Conservation (phyloP, 805 yeast species). For the Monosporozyma aerobia region DNA sequence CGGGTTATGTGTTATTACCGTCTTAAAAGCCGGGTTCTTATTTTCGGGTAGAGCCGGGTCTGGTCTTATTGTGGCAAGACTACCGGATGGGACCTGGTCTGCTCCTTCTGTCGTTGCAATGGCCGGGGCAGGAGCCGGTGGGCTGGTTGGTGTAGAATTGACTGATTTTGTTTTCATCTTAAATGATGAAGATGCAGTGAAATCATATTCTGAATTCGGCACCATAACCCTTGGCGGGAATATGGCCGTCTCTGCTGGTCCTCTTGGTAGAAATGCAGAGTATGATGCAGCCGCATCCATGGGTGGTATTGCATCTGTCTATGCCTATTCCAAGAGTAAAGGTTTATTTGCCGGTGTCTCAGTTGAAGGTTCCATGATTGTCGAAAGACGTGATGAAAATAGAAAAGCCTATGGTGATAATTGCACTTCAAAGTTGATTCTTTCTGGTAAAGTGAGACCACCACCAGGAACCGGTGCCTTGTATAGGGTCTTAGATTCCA, state of each 20-base stretch:
- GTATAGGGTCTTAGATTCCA: conserved; percentile 73
- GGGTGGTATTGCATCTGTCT: conserved; percentile 79
- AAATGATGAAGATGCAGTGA: conserved; percentile 82
- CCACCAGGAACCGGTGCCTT: conserved; percentile 86
- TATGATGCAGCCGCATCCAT: conserved; percentile 92
- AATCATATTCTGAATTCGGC: conserved; percentile 88
- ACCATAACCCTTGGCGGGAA: conserved; percentile 94
- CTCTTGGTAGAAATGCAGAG: conserved; percentile 94
- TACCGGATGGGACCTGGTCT: conserved; percentile 94
- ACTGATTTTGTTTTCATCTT: conserved; percentile 94
- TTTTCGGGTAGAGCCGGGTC: conserved; percentile 97
- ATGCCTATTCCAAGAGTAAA: conserved; percentile 90
- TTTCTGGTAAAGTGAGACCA: conserved; percentile 77
- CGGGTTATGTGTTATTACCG: conserved; percentile 87
- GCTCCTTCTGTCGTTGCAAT: conserved; percentile 93
- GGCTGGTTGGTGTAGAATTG: conserved; percentile 91
- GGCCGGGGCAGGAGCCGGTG: conserved; percentile 99
- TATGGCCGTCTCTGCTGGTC: conserved; percentile 93
- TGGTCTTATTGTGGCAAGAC: conserved; percentile 87
- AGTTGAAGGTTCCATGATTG: conserved; percentile 90
- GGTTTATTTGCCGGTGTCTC: conserved; percentile 98
- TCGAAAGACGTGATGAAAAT: conserved; percentile 95
- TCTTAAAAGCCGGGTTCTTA: conserved; percentile 92
- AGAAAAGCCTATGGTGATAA: conserved; percentile 84
- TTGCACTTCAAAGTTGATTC: conserved; percentile 76